phyloP scores from a whole-genome alignment of 257 asterid species.

The Solanum appendiculatum region DNA sequence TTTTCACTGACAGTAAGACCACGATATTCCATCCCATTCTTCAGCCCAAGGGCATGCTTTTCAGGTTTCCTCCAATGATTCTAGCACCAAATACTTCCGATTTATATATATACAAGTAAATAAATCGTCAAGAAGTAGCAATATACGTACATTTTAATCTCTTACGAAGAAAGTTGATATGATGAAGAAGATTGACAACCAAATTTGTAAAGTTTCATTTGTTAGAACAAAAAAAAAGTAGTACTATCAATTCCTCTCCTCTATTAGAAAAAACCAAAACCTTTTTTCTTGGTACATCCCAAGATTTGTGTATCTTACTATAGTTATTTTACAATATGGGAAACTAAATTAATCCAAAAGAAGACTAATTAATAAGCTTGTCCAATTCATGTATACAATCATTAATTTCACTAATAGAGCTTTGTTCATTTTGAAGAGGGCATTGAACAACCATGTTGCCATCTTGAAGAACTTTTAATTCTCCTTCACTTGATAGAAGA shows the following conservation, averaged over 20 bases:
- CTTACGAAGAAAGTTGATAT: neutral
- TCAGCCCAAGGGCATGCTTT: neutral
- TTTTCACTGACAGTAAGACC: neutral
- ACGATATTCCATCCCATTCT: neutral
- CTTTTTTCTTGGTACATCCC: neutral
- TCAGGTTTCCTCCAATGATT: neutral
- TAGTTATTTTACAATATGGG: neutral
- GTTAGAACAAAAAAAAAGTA: neutral
- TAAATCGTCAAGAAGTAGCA: neutral
- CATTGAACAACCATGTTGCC: conserved; percentile 16
- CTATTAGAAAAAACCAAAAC: neutral
- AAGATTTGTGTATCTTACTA: neutral
- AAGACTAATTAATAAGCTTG: neutral
- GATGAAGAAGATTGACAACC: neutral
- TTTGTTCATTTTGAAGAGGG: conserved; percentile 16
- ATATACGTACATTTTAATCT: neutral
- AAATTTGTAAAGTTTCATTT: neutral
- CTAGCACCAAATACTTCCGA: neutral
- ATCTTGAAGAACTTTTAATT: conserved; percentile 28
- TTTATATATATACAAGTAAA: neutral
- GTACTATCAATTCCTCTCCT: neutral
- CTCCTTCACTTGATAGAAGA: conserved; percentile 30
- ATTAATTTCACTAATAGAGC: neutral
- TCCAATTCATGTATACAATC: neutral
- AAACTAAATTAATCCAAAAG: neutral